These are phyloP conservation scores for Eutrema heterophyllum DNA, from an alignment of 345 rosid genomes.

Conservation along the genomic window DNA sequence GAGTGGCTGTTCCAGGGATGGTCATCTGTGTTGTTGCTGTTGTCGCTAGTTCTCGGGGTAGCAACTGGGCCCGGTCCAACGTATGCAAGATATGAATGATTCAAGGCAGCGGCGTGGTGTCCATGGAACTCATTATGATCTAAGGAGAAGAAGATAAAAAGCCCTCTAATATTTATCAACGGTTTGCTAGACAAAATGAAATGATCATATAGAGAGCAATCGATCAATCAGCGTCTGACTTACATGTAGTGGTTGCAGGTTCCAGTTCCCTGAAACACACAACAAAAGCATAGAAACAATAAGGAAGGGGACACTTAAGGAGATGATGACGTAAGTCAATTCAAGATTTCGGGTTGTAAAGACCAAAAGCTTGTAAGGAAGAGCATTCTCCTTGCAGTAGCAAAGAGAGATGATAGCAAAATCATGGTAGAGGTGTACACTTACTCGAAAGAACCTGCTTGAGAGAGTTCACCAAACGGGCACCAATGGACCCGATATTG, in stretches of 20 bases:
- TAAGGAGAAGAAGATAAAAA: conserved; percentile 25
- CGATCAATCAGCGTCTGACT: conserved; percentile 23
- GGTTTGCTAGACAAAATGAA: conserved; percentile 14
- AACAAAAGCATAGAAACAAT: conserved; percentile 25
- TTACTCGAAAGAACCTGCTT: conserved; percentile 54
- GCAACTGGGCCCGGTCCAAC: conserved; percentile 44
- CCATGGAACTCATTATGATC: conserved; percentile 50
- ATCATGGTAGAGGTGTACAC: conserved; percentile 18
- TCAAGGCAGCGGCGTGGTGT: conserved; percentile 42
- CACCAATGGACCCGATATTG: conserved; percentile 64
- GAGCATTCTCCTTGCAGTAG: not conserved
- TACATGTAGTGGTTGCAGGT: conserved; percentile 56
- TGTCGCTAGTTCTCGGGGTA: conserved; percentile 39
- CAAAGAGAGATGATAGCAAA: not conserved
- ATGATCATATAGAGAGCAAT: not conserved
- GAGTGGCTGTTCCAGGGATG: conserved; percentile 51
- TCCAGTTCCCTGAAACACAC: conserved; percentile 57
- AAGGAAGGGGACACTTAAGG: not conserved
- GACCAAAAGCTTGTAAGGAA: not conserved
- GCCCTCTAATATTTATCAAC: not conserved
- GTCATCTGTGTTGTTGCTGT: conserved; percentile 38
- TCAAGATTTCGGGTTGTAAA: not conserved
- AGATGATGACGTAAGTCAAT: not conserved
- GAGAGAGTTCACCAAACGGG: conserved; percentile 53
- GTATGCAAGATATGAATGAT: conserved; percentile 55